Base-by-base conservation (phyloP, 768 basidiomycete genomes). In the Suillus bovinus region DNA sequence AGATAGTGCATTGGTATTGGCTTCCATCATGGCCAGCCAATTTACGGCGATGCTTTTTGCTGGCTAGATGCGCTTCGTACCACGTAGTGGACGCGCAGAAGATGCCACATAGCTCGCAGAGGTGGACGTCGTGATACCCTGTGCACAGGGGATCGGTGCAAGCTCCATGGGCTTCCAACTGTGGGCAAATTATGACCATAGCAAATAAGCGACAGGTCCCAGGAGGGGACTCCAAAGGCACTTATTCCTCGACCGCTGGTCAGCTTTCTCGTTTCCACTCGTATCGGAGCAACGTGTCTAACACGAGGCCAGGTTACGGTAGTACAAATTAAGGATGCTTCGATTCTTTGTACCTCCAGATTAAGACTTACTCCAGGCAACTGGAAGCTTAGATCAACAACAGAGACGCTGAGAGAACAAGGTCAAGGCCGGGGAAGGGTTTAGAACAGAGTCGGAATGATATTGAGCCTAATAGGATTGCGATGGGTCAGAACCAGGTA, bases 71-170 rank as follows among this genome's bases (percentile, higher is more conserved):
- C 0, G 41, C n/a, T 17, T 68, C 39, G 58, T 74, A 77, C 2
- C 58, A 62, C 0, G 58, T 39, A 1, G 61, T 54, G 14, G 67
- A 68, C 14, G 52, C 17, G 47, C 79, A 78, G 4, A 81, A 67
- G 46, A 76, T 62, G 8, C 69, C 69, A 64, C 83, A 84, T 2
- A 71, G 66, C 16, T 78, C 74, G 64, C 82, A 84, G 22, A 68
- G 66, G 3, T 70, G 60, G 20, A 83, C 64, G 49, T 76, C 74
- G 63, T 84, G 82, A 22, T 67, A 66, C 44, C 64, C 68, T 0
- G 34, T 13, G 62, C 82, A 84, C 5, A 55, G 38, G 0, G 63
- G 2, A 34, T 71, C 65, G 0, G 68, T 64, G 69, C 82, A 83
- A 10, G 72, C 69, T 17, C 80, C 80, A 1, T 63, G 58, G 1